phyloP scores from a whole-genome alignment of 768 basidiomycete genomes.

The Rhizopogon vinicolor region DNA sequence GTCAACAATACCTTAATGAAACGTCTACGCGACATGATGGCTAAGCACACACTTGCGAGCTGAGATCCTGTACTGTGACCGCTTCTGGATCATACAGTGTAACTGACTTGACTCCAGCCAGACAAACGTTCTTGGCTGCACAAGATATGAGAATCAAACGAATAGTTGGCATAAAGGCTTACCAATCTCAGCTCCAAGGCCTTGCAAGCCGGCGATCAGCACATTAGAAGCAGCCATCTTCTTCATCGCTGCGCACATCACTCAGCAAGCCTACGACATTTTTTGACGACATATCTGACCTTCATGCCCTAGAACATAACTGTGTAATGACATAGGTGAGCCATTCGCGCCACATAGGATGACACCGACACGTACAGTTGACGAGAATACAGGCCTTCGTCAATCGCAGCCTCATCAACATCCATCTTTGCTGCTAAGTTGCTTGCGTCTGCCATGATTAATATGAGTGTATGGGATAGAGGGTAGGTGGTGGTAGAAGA shows the following conservation, averaged over 20 bases:
- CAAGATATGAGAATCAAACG: slow-evolving; percentile 7
- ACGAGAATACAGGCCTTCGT: slow-evolving; percentile 91
- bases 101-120: slow-evolving; percentile 97
- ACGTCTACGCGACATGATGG: neutral
- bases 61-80: slow-evolving; percentile 83
- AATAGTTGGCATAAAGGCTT: slow-evolving; percentile 12
- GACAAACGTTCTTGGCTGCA: slow-evolving; percentile 83
- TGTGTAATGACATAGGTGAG: slow-evolving; percentile 26
- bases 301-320: slow-evolving; percentile 96
- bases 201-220: slow-evolving; percentile 86
- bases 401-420: slow-evolving; percentile 82
- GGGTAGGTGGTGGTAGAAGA: slow-evolving; percentile 6
- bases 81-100: slow-evolving; percentile 93
- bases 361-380: slow-evolving; percentile 63
- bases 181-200: slow-evolving; percentile 96
- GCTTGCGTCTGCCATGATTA: slow-evolving; percentile 31
- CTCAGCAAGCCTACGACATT: slow-evolving; percentile 12
- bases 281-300: slow-evolving; percentile 41
- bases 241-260: slow-evolving; percentile 83
- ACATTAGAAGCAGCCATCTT: slow-evolving; percentile 97
- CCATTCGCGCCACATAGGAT: slow-evolving; percentile 12
- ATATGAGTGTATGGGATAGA: neutral
- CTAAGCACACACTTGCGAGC: slow-evolving; percentile 70
- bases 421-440: slow-evolving; percentile 61
- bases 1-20: slow-evolving; percentile 8